phyloP scores from a whole-genome alignment of 306 rosid species.

The Fragaria vesca region DNA sequence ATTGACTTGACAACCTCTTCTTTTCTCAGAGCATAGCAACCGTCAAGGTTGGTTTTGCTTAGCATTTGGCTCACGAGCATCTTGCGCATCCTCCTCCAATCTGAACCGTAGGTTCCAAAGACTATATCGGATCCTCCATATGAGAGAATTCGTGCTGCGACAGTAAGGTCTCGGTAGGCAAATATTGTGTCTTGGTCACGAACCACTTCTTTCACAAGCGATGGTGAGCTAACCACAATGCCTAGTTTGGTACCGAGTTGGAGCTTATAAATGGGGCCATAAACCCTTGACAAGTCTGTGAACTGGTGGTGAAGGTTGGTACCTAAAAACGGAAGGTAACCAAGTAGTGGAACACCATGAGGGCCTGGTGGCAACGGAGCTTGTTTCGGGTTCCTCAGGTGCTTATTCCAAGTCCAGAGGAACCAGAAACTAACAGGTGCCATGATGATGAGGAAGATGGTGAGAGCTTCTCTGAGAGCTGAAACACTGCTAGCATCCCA shows the following conservation, averaged over 20 bases:
- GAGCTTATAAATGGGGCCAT: constrained; percentile 38
- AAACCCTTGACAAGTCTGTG: constrained; percentile 13
- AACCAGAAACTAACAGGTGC: background rate
- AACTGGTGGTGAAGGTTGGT: constrained; percentile 28
- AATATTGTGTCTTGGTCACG: constrained; percentile 35
- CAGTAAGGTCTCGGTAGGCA: constrained; percentile 25
- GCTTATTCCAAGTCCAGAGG: background rate
- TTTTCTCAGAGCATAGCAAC: constrained; percentile 10
- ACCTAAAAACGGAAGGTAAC: constrained; percentile 34
- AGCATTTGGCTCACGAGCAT: constrained; percentile 25
- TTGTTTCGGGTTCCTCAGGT: background rate
- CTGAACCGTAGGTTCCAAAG: constrained; percentile 16
- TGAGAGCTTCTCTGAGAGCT: background rate
- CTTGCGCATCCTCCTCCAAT: constrained; percentile 37
- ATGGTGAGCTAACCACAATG: constrained; percentile 24
- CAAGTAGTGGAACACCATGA: constrained; percentile 31
- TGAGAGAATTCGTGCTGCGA: background rate
- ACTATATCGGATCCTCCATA: constrained; percentile 24
- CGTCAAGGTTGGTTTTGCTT: constrained; percentile 17
- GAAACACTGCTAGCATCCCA: background rate
- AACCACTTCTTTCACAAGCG: constrained; percentile 26
- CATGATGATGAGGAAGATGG: background rate
- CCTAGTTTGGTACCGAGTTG: constrained; percentile 26
- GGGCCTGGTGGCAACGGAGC: constrained; percentile 36
- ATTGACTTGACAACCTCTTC: constrained; percentile 27